These are phyloP conservation scores for Paspalum notatum DNA, from an alignment of 176 grass and related monocot species.

Conservation along the genomic window DNA sequence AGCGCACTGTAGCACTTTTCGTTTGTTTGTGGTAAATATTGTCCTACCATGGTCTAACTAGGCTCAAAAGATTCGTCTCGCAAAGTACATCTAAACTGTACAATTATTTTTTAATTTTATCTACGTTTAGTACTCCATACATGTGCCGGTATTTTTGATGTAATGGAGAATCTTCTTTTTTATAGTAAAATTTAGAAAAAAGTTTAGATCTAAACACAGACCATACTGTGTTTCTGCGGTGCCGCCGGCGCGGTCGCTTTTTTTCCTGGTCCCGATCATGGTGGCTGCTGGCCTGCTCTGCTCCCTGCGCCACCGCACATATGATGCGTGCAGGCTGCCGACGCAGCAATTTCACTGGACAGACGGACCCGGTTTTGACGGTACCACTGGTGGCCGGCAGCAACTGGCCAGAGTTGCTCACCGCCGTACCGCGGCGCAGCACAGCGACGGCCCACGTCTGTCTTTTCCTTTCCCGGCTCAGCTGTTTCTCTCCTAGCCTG, in stretches of 20 bases:
- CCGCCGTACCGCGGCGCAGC: background rate
- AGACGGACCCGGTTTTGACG: background rate
- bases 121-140: too few species aligned
- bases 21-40: too few species aligned
- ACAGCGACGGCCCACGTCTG: background rate
- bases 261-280: background rate
- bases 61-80: too few species aligned
- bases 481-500: background rate
- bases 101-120: too few species aligned
- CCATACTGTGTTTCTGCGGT: too few species aligned
- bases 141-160: too few species aligned
- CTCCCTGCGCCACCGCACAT: constrained; percentile 1
- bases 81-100: too few species aligned
- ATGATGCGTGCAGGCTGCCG: background rate
- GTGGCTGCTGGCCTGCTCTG: background rate
- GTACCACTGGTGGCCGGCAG: background rate
- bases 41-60: too few species aligned
- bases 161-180: too few species aligned
- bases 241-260: background rate
- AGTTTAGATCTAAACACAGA: too few species aligned
- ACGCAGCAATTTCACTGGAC: constrained; percentile 27
- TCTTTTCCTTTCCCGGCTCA: background rate
- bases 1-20: too few species aligned
- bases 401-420: background rate
- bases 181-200: too few species aligned